phyloP scores from a whole-genome alignment of 1,284 basidiomycete genomes.

The Cutaneotrichosporon sp. region DNA sequence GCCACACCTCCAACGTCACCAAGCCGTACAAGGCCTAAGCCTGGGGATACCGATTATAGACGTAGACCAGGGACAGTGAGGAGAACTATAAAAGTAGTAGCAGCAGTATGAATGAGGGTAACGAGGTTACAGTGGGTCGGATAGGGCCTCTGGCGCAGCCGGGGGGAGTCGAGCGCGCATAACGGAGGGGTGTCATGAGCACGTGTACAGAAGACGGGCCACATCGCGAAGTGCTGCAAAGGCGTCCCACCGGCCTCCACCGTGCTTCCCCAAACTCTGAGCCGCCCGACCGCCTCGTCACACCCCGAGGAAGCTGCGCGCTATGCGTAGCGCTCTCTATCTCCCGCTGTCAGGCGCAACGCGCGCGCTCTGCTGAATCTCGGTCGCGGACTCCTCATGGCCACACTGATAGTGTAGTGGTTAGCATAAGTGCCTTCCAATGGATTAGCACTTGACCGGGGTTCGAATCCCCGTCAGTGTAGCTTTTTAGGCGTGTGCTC shows the following conservation, averaged over 20 bases:
- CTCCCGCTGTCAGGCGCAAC: neutral
- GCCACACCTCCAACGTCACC: conserved; percentile 38
- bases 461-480: conserved; percentile 7
- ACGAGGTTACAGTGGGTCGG: no score
- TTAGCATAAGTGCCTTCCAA: conserved; percentile 7
- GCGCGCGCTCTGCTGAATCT: neutral
- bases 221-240: no score
- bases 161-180: no score
- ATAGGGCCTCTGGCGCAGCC: no score
- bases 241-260: no score
- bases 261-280: no score
- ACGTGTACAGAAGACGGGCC: no score
- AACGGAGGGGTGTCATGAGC: no score
- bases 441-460: conserved; percentile 5
- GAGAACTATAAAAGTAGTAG: neutral
- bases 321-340: no score
- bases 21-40: conserved; percentile 34
- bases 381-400: neutral
- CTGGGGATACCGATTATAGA: neutral
- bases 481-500: neutral
- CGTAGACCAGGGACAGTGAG: neutral
- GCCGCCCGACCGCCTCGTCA: no score
- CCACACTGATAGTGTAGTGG: conserved; percentile 7
- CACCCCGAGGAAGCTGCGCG: no score
- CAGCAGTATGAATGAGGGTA: no score